Conservation (phyloP, 345 rosid species). For the Salix koriyanagi region DNA sequence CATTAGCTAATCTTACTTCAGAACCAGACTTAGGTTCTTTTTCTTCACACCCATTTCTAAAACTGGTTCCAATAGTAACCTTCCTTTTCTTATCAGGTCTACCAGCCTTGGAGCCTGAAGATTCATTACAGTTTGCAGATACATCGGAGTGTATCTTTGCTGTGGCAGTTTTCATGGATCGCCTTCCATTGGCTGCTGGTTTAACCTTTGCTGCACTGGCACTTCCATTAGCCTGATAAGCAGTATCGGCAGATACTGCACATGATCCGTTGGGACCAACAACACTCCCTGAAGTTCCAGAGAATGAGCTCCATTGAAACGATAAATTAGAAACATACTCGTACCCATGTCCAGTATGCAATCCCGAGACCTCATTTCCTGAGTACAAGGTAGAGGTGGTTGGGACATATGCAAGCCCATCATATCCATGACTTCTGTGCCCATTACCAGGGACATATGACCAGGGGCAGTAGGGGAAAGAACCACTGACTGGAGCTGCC, state of each 20-base stretch:
- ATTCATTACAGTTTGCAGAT: conserved; percentile 29
- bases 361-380: conserved; percentile 55
- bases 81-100: conserved; percentile 79
- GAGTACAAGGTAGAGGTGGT: conserved; percentile 52
- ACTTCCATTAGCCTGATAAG: conserved; percentile 55
- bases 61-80: conserved; percentile 41
- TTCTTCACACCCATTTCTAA: conserved; percentile 57
- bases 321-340: conserved; percentile 72
- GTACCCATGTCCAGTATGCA: conserved; percentile 71
- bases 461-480: conserved; percentile 63
- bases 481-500: conserved; percentile 70
- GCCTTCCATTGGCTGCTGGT: conserved; percentile 47
- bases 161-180: conserved; percentile 31
- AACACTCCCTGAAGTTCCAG: conserved; percentile 56
- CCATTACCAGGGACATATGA: conserved; percentile 53
- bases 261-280: conserved; percentile 53
- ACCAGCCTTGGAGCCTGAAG: conserved; percentile 36
- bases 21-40: conserved; percentile 34
- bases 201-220: conserved; percentile 39
- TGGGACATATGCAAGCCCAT: conserved; percentile 63
- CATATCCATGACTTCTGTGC: conserved; percentile 62
- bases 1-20: conserved; percentile 37
- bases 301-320: conserved; percentile 64
- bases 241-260: conserved; percentile 41
- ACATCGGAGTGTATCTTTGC: conserved; percentile 26